Evolutionary conservation across 768 basidiomycete species (phyloP).

Genomic region (Calocybe indica): DNA sequence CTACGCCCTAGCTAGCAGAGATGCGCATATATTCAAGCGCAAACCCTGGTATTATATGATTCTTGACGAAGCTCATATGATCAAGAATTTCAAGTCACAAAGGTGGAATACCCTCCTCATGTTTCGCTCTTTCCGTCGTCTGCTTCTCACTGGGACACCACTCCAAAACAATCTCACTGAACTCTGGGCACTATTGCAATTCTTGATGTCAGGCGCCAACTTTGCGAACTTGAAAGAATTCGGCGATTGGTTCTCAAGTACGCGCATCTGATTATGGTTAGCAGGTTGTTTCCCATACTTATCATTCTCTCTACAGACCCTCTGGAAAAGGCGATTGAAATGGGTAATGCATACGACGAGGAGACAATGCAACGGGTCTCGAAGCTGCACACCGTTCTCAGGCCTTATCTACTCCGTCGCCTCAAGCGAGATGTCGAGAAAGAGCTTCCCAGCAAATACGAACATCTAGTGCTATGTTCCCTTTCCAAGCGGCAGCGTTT

Average conservation of each 20-base stretch:
- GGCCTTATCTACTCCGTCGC: slow-evolving; percentile 93
- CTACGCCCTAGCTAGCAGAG: slow-evolving; percentile 87
- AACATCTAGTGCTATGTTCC: slow-evolving; percentile 83
- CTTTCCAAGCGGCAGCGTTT: slow-evolving; percentile 92
- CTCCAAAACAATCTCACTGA: slow-evolving; percentile 96
- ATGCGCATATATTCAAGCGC: slow-evolving; percentile 87
- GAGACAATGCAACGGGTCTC: slow-evolving; percentile 80
- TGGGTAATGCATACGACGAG: slow-evolving; percentile 68
- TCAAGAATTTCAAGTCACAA: slow-evolving; percentile 94
- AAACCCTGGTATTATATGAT: slow-evolving; percentile 96
- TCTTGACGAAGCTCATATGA: slow-evolving; percentile 95
- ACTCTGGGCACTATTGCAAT: slow-evolving; percentile 92
- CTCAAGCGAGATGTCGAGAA: slow-evolving; percentile 97
- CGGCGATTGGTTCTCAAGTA: slow-evolving; percentile 94
- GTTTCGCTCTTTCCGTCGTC: slow-evolving; percentile 80
- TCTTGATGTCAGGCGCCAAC: slow-evolving; percentile 82
- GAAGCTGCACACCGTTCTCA: slow-evolving; percentile 91
- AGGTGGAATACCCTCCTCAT: slow-evolving; percentile 89
- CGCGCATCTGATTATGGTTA: slow-evolving; percentile 20
- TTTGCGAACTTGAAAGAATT: slow-evolving; percentile 94
- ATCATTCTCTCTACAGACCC: slow-evolving; percentile 51
- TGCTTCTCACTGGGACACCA: slow-evolving; percentile 93
- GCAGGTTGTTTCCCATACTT: background rate
- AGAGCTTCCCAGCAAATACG: slow-evolving; percentile 89
- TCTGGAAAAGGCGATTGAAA: slow-evolving; percentile 89